Percentiles rank a stretch among this genome's conserved stretches.
phyloP scores from a whole-genome alignment of 192 early-diverging fungal species.

The Funneliformis geosporum region DNA sequence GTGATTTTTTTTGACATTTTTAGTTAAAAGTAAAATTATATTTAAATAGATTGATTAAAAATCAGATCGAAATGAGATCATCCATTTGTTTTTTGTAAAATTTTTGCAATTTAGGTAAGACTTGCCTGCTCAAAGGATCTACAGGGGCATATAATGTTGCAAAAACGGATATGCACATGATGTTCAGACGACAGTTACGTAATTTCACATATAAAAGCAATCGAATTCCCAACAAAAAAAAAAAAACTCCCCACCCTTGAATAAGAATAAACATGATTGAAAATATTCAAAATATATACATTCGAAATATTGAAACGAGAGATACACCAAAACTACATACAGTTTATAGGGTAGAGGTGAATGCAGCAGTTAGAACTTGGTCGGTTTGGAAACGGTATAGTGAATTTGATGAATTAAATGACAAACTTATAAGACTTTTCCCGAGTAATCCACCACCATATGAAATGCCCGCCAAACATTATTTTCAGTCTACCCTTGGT shows the following conservation, averaged over 20 bases:
- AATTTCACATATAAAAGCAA: too few species aligned
- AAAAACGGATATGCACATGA: too few species aligned
- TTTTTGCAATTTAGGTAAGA: too few species aligned
- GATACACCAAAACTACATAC: constrained; percentile 63
- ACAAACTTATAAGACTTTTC: constrained; percentile 63
- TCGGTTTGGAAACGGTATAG: constrained; percentile 83
- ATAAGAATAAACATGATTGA: constrained; percentile 48
- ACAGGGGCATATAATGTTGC: too few species aligned
- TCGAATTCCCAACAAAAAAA: too few species aligned
- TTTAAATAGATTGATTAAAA: too few species aligned
- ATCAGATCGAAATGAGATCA: too few species aligned
- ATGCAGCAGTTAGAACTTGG: constrained; percentile 82
- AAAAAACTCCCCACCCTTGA: background rate
- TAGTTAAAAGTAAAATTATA: too few species aligned
- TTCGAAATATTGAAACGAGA: constrained; percentile 56
- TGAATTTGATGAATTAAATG: constrained; percentile 77
- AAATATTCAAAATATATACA: constrained; percentile 57
- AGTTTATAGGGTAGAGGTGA: constrained; percentile 73
- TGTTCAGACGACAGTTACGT: too few species aligned
- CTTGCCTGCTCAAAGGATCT: too few species aligned
- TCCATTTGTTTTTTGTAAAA: too few species aligned
- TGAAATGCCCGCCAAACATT: constrained; percentile 72
- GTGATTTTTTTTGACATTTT: too few species aligned
- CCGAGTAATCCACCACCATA: constrained; percentile 64
- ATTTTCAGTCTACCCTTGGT: constrained; percentile 60